Conservation (phyloP, 2,329 filamentous ascomycete genomes). For the Fusarium secorum region DNA sequence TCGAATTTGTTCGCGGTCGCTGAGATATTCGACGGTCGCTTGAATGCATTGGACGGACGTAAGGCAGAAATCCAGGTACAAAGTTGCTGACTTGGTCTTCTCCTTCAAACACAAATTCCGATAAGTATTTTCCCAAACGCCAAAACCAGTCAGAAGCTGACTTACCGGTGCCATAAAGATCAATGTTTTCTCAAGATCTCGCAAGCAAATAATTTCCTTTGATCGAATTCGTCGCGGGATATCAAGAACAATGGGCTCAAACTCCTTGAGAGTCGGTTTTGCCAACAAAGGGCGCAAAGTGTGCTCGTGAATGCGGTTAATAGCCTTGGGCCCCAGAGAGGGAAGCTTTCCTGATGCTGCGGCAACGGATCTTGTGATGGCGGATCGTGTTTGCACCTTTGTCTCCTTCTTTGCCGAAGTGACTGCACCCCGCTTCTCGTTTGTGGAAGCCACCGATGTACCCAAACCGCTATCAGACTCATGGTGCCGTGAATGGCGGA, state of each 20-base stretch:
- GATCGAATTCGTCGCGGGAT: constrained; percentile 80
- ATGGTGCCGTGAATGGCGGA: constrained; percentile 69
- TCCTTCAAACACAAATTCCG: constrained; percentile 78
- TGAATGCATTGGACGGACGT: constrained; percentile 90
- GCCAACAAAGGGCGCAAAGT: constrained; percentile 80
- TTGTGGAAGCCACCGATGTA: constrained; percentile 75
- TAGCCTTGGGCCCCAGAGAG: constrained; percentile 72
- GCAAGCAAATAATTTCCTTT: constrained; percentile 87
- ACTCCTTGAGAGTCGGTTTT: constrained; percentile 77
- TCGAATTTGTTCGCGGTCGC: constrained; percentile 85
- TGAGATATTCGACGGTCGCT: constrained; percentile 84
- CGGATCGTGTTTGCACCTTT: constrained; percentile 51
- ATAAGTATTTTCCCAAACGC: constrained; percentile 71
- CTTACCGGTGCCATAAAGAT: constrained; percentile 94
- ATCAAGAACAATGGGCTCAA: constrained; percentile 80
- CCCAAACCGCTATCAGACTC: constrained; percentile 89
- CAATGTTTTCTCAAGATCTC: constrained; percentile 93
- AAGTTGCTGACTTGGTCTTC: constrained; percentile 72
- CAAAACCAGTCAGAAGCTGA: constrained; percentile 65
- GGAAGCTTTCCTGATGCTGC: constrained; percentile 60
- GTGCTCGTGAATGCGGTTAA: constrained; percentile 80
- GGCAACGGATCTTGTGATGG: constrained; percentile 67
- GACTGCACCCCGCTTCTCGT: constrained; percentile 57
- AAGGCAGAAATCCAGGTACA: constrained; percentile 89
- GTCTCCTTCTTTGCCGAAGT: constrained; percentile 52